Evolutionary conservation across 805 yeast species (phyloP), one percentile per base, ranked within the genome.

Genomic region (Teunomyces atbi): DNA sequence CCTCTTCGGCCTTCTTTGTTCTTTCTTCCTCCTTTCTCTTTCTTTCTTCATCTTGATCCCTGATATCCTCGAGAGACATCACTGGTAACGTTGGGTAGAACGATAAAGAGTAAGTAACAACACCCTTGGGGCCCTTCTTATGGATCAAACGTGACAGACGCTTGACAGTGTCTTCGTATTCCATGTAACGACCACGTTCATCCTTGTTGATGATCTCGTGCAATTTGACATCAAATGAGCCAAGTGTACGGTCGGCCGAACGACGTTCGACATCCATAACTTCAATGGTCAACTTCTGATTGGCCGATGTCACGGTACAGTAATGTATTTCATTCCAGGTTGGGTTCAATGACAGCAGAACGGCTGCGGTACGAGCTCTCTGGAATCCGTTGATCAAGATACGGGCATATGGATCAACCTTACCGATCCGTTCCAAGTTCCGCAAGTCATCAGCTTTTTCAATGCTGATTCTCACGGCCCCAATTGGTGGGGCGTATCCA

Each of bases 401-500:
- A 58, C 96, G 82, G 6, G 83, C 81, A 61, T 92, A 94, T 37
- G 99, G 99, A 66, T 94, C 98, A 61, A 90, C 82, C 57, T 83
- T 88, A 49, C 98, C 98, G 49, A 94, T 76, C 45, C 81, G 85
- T 65, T 92, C 97, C 66, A 91, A 76, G 66, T 94, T 92, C 49
- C 86, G 79, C 59, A 94, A 77, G 50, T 82, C 85, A 46, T 76
- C 79, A 36, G 95, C 97, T 50, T 77, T 78, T 54, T 78, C 79
- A 49, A 94, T 65, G 48, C 78, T 73, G 23, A 94, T 74, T 60
- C 97, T 82, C 5, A 91, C 77, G 28, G 86, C 92, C 62, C 99
- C 99, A 61, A 92, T 84, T 42, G 99, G 99, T 47, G 89, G 89
- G n/a, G 89, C 81, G 69, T 90, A 92, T 43, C 92, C 94, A 55